These are phyloP conservation scores for Penicillium freii DNA, from an alignment of 2,329 filamentous ascomycete genomes.

Conservation along the genomic window DNA sequence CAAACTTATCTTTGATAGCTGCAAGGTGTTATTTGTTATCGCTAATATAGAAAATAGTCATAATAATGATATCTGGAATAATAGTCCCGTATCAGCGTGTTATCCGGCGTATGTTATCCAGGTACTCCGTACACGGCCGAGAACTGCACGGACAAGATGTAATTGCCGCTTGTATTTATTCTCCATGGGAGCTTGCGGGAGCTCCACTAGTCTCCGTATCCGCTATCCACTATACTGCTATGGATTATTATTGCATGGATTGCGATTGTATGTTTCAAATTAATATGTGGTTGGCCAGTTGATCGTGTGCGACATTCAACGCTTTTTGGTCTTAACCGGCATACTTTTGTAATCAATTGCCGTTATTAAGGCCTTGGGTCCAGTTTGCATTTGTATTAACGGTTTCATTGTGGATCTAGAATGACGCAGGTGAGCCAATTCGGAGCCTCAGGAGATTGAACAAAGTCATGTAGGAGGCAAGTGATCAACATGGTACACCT, in stretches of 20 bases:
- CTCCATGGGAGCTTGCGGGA: neutral
- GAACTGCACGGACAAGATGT: neutral
- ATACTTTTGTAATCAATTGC: neutral
- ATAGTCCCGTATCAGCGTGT: neutral
- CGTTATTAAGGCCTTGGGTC: neutral
- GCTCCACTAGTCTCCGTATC: neutral
- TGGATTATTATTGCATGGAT: neutral
- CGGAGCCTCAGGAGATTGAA: neutral
- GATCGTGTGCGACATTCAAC: neutral
- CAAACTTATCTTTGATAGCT: neutral
- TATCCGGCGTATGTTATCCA: conserved; percentile 1
- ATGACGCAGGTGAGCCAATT: neutral
- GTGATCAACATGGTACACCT: neutral
- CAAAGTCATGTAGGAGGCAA: neutral
- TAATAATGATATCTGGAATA: neutral
- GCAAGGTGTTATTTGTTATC: neutral
- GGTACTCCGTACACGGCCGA: conserved; percentile 1
- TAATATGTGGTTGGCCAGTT: neutral
- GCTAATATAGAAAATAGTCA: neutral
- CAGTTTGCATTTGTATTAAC: neutral
- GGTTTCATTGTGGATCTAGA: neutral
- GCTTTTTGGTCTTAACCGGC: neutral
- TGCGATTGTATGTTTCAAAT: neutral
- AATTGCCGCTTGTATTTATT: neutral
- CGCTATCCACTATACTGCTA: neutral